A percentile compares a stretch with the other conserved stretches of the same genome.
Conservation (phyloP, 106 monocot species). For the Platanthera guangdongensis region DNA sequence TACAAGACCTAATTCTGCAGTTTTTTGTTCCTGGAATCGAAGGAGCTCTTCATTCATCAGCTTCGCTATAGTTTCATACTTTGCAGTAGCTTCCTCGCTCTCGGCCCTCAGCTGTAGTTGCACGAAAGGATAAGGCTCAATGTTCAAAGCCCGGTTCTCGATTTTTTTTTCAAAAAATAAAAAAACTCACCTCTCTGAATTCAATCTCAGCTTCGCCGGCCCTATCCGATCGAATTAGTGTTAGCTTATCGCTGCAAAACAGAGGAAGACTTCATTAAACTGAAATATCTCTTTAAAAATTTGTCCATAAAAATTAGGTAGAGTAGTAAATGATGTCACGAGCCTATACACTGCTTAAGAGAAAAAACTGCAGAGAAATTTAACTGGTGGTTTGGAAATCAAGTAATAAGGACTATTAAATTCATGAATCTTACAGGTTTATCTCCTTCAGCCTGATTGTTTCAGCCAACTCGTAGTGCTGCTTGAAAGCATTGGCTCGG, state of each 20-base stretch:
- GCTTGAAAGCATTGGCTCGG: slow-evolving; percentile 94
- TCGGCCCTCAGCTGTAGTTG: slow-evolving; percentile 72
- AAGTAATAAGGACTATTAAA: neutral
- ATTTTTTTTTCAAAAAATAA: neutral
- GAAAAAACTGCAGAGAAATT: neutral
- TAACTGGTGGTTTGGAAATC: neutral
- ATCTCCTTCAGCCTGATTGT: slow-evolving; percentile 84
- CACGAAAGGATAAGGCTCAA: neutral
- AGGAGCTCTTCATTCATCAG: slow-evolving; percentile 78
- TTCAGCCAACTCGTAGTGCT: slow-evolving; percentile 83
- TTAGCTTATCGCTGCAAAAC: slow-evolving; percentile 71
- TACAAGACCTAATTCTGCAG: slow-evolving; percentile 73
- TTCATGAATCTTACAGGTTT: slow-evolving; percentile 61
- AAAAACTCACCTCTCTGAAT: slow-evolving; percentile 57
- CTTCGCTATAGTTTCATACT: slow-evolving; percentile 63
- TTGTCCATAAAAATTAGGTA: neutral
- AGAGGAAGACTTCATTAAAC: neutral
- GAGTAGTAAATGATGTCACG: neutral
- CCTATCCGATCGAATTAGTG: slow-evolving; percentile 71
- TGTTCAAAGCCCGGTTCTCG: neutral
- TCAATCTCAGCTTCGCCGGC: slow-evolving; percentile 79
- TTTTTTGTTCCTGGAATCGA: slow-evolving; percentile 91
- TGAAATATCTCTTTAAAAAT: no score
- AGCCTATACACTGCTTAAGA: neutral
- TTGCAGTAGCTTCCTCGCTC: slow-evolving; percentile 79